A percentile compares a stretch with the other conserved stretches of the same genome.
Conservation (phyloP, 2,329 filamentous ascomycete genomes). For the Aschersonia sp. region DNA sequence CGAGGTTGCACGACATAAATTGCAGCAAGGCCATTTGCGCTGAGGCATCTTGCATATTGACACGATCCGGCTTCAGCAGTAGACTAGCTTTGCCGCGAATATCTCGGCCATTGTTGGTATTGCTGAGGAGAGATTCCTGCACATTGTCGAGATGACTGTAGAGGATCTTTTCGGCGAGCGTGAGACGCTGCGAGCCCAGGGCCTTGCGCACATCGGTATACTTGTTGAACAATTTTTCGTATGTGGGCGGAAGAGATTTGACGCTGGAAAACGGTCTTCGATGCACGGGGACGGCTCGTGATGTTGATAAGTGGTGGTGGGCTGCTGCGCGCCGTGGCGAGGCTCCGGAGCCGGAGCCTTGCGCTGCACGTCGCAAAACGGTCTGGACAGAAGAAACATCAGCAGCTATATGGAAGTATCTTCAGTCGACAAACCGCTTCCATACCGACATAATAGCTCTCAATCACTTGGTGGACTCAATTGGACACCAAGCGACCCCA, state of each 20-base stretch:
- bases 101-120: constrained; percentile 69
- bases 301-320: constrained; percentile 1
- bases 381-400: constrained; percentile 14
- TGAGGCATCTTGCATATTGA: constrained; percentile 98
- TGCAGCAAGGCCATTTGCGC: constrained; percentile 97
- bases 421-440: not conserved
- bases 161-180: constrained; percentile 93
- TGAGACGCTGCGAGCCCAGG: constrained; percentile 54
- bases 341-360: constrained; percentile 12
- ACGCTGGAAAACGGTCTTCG: constrained; percentile 23
- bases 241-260: constrained; percentile 49
- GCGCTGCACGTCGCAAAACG: constrained; percentile 17
- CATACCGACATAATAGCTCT: constrained; percentile 30
- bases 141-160: constrained; percentile 88
- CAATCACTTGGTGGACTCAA: constrained; percentile 33
- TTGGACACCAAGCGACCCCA: constrained; percentile 8
- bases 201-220: constrained; percentile 63
- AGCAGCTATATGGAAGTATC: constrained; percentile 3
- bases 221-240: constrained; percentile 65
- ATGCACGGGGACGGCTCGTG: constrained; percentile 5
- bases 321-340: not conserved
- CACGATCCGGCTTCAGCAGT: constrained; percentile 92
- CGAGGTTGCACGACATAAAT: constrained; percentile 94
- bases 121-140: constrained; percentile 73
- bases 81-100: constrained; percentile 83